These are phyloP conservation scores for Pythium volutum DNA, from an alignment of 352 stramenopile species.

Conservation along the genomic window DNA sequence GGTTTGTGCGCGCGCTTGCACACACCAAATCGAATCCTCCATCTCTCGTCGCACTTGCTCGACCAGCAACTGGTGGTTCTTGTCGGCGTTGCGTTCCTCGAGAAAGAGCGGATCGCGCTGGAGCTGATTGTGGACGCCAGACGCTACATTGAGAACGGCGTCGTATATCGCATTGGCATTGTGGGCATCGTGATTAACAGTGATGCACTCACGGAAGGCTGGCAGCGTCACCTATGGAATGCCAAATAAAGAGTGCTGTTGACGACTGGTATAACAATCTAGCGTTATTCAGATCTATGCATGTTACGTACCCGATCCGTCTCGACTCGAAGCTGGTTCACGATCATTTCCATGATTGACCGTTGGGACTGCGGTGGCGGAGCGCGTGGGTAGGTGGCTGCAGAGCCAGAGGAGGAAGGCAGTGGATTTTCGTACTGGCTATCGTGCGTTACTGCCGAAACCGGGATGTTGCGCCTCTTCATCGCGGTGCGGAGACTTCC, in stretches of 20 bases:
- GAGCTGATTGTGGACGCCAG: not conserved
- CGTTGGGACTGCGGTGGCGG: not conserved
- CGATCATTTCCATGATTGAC: not conserved
- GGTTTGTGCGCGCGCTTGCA: not conserved
- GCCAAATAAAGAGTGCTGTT: not conserved
- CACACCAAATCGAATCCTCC: slow-evolving; percentile 9
- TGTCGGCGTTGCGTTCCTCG: not conserved
- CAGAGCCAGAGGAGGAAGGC: not conserved
- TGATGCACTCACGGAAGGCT: not conserved
- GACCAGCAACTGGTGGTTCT: slow-evolving; percentile 1
- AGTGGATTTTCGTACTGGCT: not conserved
- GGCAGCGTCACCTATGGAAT: slow-evolving; percentile 4
- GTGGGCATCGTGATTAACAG: not conserved
- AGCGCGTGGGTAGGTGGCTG: not conserved
- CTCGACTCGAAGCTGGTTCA: not conserved
- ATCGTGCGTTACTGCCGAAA: not conserved
- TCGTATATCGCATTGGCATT: slow-evolving; percentile 14
- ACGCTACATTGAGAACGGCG: slow-evolving; percentile 8
- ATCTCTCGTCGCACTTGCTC: slow-evolving; percentile 9
- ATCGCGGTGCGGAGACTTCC: not conserved
- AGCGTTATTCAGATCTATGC: not conserved
- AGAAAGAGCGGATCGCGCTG: not conserved
- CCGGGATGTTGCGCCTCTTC: not conserved
- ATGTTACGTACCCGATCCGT: not conserved
- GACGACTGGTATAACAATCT: not conserved